These are phyloP conservation scores for Solanum pimpinellifolium DNA, from an alignment of 257 asterid genomes.

Conservation along the genomic window DNA sequence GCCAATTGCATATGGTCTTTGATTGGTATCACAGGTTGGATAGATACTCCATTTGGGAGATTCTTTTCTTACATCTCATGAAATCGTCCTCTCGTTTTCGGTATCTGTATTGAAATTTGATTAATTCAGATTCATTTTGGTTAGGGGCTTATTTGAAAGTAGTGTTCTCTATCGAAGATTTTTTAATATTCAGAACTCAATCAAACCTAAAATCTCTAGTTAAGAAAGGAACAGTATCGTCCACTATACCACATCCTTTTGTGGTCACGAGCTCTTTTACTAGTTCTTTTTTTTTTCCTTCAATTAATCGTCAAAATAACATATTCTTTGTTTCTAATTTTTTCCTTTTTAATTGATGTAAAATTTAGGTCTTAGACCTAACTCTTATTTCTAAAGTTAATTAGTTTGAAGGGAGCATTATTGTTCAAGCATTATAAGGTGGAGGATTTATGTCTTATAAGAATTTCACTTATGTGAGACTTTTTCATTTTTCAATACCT, in stretches of 20 bases:
- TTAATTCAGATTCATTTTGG: fast-evolving
- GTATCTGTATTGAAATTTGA: too few relatives aligned
- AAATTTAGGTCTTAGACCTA: neutral
- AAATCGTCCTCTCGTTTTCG: neutral
- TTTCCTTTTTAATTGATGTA: neutral
- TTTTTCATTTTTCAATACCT: neutral
- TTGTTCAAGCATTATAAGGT: neutral
- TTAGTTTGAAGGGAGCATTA: neutral
- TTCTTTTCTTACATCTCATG: conserved; percentile 1
- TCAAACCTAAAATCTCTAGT: too few relatives aligned
- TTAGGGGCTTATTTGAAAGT: too few relatives aligned
- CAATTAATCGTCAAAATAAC: neutral
- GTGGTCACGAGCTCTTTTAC: neutral
- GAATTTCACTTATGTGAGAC: neutral
- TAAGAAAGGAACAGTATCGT: neutral
- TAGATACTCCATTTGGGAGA: neutral
- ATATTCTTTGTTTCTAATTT: neutral
- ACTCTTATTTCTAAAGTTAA: neutral
- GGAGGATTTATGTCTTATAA: neutral
- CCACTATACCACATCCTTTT: neutral
- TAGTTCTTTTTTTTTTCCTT: neutral
- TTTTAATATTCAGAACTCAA: too few relatives aligned
- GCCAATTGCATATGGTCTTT: neutral
- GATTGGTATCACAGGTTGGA: neutral
- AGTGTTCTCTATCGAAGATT: too few relatives aligned